These are phyloP conservation scores for Phytopythium kandeliae DNA, from an alignment of 352 stramenopile genomes.

Conservation along the genomic window DNA sequence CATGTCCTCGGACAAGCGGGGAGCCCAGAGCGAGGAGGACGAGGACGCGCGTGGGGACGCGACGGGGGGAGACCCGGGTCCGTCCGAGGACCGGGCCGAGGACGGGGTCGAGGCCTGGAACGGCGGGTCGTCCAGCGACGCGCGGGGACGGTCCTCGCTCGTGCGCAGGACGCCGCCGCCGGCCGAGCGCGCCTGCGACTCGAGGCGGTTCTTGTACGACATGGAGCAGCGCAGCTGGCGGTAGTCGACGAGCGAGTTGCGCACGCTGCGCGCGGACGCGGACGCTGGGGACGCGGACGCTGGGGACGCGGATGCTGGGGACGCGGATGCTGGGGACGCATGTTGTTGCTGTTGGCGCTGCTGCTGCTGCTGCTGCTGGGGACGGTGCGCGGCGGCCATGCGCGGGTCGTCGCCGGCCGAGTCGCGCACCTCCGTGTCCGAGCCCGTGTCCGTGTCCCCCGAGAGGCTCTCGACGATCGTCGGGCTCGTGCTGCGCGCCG, in stretches of 20 bases:
- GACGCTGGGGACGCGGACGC: slow-evolving; percentile 2
- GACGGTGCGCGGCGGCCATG: background rate
- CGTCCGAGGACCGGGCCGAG: background rate
- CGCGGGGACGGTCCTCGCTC: slow-evolving; percentile 4
- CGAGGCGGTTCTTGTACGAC: slow-evolving; percentile 81
- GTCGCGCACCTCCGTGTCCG: slow-evolving; percentile 15
- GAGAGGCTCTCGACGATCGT: slow-evolving; percentile 38
- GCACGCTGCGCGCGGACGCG: slow-evolving; percentile 7
- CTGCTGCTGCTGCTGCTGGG: background rate
- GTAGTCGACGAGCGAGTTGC: slow-evolving; percentile 63
- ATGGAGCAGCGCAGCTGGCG: slow-evolving; percentile 78
- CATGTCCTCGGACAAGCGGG: no score
- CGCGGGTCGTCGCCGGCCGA: slow-evolving; percentile 2
- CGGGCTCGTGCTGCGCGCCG: slow-evolving; percentile 26
- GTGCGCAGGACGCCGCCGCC: slow-evolving; percentile 22
- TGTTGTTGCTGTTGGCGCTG: background rate
- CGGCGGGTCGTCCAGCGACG: slow-evolving; percentile 1
- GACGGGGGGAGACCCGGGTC: slow-evolving; percentile 1
- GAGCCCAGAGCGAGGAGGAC: background rate
- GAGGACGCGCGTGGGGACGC: slow-evolving; percentile 1
- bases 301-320: background rate
- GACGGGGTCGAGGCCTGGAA: slow-evolving; percentile 4
- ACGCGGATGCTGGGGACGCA: background rate
- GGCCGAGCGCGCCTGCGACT: slow-evolving; percentile 15
- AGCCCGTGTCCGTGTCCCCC: slow-evolving; percentile 26